Evolutionary conservation across 495 filamentous ascomycete genomes (phyloP).

Genomic region (Penicilliopsis zonata): DNA sequence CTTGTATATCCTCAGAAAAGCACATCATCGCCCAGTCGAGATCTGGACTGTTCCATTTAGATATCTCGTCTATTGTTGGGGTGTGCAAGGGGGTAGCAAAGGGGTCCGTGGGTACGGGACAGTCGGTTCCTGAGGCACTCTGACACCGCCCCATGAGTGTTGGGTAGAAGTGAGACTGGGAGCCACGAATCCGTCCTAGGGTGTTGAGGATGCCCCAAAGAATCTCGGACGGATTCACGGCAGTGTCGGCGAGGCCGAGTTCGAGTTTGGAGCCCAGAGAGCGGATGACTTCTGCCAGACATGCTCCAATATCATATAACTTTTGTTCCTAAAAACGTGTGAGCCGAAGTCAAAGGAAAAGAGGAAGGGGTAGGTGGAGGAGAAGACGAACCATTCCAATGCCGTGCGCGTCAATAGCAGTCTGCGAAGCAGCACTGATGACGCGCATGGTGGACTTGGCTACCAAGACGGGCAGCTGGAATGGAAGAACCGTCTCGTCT

Average conservation of each 20-base stretch:
- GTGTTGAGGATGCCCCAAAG: conserved; percentile 32
- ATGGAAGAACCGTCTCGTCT: conserved; percentile 37
- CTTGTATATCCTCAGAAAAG: too few species aligned
- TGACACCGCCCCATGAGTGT: conserved; percentile 23
- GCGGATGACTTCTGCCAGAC: conserved; percentile 25
- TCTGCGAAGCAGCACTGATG: conserved; percentile 37
- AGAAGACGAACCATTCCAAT: conserved; percentile 44
- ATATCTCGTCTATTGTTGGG: conserved; percentile 4
- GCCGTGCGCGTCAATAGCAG: conserved; percentile 47
- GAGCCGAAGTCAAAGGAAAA: conserved; percentile 4
- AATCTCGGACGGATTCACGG: conserved; percentile 24
- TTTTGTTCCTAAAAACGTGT: conserved; percentile 25
- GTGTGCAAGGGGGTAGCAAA: conserved; percentile 16
- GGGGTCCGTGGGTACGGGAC: conserved; percentile 19
- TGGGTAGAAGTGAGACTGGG: conserved; percentile 31
- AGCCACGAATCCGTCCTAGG: conserved; percentile 29
- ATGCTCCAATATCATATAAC: conserved; percentile 25
- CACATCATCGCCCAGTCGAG: not conserved
- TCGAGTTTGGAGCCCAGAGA: conserved; percentile 21
- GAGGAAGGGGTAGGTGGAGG: conserved; percentile 5
- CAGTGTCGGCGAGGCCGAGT: conserved; percentile 18
- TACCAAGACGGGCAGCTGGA: conserved; percentile 46
- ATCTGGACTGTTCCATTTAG: conserved; percentile 5
- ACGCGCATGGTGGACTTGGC: conserved; percentile 41
- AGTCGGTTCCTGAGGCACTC: conserved; percentile 20